Percentiles rank a stretch among this genome's conserved stretches.
phyloP scores from a whole-genome alignment of 768 basidiomycete species.

The Lentinus brumalis region DNA sequence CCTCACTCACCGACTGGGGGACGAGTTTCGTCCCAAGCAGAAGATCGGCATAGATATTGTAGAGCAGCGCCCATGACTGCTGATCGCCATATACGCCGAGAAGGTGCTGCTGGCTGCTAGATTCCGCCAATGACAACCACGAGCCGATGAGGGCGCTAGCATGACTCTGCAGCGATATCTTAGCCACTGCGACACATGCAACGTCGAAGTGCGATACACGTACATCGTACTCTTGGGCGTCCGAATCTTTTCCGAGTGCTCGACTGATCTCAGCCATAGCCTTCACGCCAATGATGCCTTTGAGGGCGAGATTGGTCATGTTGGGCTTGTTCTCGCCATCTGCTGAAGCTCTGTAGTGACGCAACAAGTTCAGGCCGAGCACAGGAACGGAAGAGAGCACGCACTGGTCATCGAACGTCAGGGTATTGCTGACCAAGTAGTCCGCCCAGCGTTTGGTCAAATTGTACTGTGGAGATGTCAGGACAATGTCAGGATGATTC shows the following conservation, averaged over 20 bases:
- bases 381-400: neutral
- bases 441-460: constrained; percentile 24
- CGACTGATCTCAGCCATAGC: constrained; percentile 25
- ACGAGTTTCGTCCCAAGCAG: constrained; percentile 15
- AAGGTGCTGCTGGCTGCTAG: constrained; percentile 7
- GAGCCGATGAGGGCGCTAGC: constrained; percentile 8
- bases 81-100: constrained; percentile 12
- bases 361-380: neutral
- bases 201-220: neutral
- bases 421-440: constrained; percentile 23
- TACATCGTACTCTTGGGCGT: constrained; percentile 20
- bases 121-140: constrained; percentile 12
- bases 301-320: constrained; percentile 26
- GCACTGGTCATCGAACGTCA: constrained; percentile 6
- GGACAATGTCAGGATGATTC: neutral
- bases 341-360: constrained; percentile 6
- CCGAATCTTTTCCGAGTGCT: constrained; percentile 10
- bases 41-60: constrained; percentile 20
- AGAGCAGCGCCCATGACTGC: constrained; percentile 17
- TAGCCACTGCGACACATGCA: neutral
- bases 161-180: constrained; percentile 6
- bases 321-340: constrained; percentile 17
- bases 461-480: constrained; percentile 17
- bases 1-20: constrained; percentile 5
- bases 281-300: constrained; percentile 27